These are phyloP conservation scores for Holtermannia corniformis DNA, from an alignment of 768 basidiomycete genomes.

Conservation along the genomic window DNA sequence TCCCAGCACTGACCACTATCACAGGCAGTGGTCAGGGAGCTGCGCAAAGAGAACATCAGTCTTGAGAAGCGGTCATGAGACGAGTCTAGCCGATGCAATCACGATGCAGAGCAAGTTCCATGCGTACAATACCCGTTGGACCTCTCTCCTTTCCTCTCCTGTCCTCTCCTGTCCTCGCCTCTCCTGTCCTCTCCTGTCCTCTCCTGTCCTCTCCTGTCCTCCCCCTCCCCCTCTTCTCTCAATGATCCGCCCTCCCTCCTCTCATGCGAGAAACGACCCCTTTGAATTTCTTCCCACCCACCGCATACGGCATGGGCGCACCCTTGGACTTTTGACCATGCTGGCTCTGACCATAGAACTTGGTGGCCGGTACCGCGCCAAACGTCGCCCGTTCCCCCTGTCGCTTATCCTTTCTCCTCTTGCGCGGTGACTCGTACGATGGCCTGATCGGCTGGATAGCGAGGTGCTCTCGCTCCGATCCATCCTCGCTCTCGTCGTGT, in stretches of 20 bases:
- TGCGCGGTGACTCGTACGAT: neutral
- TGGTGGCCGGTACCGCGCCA: neutral
- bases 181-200: neutral
- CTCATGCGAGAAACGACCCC: no score
- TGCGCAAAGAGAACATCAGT: constrained; percentile 55
- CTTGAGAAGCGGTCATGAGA: neutral
- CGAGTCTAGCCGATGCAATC: no score
- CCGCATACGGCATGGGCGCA: no score
- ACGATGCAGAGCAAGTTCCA: no score
- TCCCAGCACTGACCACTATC: constrained; percentile 1
- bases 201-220: neutral
- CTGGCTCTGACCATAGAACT: neutral
- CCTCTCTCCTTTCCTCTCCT: no score
- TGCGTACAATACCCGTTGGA: no score
- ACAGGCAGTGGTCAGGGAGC: constrained; percentile 75
- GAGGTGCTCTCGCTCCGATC: neutral
- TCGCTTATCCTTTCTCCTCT: neutral
- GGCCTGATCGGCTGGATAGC: neutral
- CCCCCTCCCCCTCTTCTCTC: neutral
- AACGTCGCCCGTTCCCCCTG: neutral
- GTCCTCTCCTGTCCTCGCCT: neutral
- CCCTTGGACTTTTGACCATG: no score
- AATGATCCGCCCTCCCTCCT: neutral
- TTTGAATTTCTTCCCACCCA: no score
- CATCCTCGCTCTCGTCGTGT: neutral